Evolutionary conservation across 129 eudicot species (phyloP).

Genomic region (Centaurea solstitialis): DNA sequence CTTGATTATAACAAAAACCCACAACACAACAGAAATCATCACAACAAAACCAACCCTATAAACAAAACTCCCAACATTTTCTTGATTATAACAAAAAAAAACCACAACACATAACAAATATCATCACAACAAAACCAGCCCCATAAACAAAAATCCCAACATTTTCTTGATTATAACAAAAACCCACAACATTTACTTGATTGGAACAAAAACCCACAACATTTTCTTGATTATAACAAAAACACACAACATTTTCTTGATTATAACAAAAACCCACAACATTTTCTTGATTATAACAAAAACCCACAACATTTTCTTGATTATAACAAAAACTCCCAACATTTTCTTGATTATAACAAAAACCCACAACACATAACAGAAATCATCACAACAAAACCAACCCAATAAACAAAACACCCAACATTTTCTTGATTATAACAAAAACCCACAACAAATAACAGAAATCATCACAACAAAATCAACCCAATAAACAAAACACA

Average conservation of each 20-base stretch:
- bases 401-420: not conserved
- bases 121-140: not conserved
- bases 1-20: not conserved
- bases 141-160: not conserved
- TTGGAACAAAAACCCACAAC: not conserved
- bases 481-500: not conserved
- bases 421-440: not conserved
- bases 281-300: not conserved
- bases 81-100: too few relatives aligned
- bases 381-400: not conserved
- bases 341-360: not conserved
- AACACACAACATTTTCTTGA: conserved; percentile 4
- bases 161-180: too few relatives aligned
- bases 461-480: not conserved
- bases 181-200: too few relatives aligned
- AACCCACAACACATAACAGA: conserved; percentile 5
- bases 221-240: not conserved
- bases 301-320: conserved; percentile 2
- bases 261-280: not conserved
- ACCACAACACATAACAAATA: not conserved
- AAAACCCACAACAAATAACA: conserved; percentile 5
- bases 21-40: not conserved
- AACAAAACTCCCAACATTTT: not conserved
- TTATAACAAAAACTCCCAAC: not conserved
- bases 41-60: not conserved